Conservation (phyloP, 1,284 basidiomycete genomes). For the Chondrostereum purpureum region DNA sequence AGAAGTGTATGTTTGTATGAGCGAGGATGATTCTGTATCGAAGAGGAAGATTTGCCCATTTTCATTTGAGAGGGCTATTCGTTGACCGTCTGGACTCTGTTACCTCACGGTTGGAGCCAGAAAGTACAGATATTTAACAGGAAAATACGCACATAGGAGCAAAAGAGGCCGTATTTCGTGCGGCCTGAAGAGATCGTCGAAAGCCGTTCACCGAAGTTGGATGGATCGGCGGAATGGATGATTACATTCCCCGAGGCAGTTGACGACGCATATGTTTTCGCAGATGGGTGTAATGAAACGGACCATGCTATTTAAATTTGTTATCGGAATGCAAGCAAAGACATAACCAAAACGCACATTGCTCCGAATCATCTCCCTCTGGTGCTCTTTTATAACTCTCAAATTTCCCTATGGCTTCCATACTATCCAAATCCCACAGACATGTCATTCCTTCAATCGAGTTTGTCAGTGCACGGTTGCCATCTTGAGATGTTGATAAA, state of each 20-base stretch:
- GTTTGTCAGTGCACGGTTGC: conserved; percentile 63
- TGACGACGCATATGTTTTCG: conserved; percentile 70
- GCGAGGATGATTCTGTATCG: conserved; percentile 60
- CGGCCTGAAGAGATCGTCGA: conserved; percentile 60
- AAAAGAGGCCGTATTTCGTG: conserved; percentile 77
- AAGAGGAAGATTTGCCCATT: conserved; percentile 78
- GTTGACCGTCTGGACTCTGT: conserved; percentile 82
- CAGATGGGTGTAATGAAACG: conserved; percentile 70
- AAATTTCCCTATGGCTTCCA: conserved; percentile 51
- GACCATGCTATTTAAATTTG: conserved; percentile 58
- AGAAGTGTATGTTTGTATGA: conserved; percentile 68
- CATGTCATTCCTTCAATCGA: conserved; percentile 75
- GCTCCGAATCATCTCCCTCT: conserved; percentile 47
- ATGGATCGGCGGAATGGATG: conserved; percentile 54
- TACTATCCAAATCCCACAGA: conserved; percentile 62
- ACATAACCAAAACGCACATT: conserved; percentile 44
- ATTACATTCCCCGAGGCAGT: conserved; percentile 69
- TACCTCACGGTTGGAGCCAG: too few species aligned
- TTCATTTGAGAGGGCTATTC: conserved; percentile 74
- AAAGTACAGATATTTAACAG: too few species aligned
- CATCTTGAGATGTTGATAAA: conserved; percentile 60
- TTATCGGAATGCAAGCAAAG: conserved; percentile 12
- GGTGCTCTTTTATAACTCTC: conserved; percentile 63
- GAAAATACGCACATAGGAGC: conserved; percentile 59
- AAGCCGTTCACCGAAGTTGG: conserved; percentile 56